Evolutionary conservation across 495 filamentous ascomycete species (phyloP), one percentile per base, ranked within the genome.

Genomic region (Terfezia boudieri): DNA sequence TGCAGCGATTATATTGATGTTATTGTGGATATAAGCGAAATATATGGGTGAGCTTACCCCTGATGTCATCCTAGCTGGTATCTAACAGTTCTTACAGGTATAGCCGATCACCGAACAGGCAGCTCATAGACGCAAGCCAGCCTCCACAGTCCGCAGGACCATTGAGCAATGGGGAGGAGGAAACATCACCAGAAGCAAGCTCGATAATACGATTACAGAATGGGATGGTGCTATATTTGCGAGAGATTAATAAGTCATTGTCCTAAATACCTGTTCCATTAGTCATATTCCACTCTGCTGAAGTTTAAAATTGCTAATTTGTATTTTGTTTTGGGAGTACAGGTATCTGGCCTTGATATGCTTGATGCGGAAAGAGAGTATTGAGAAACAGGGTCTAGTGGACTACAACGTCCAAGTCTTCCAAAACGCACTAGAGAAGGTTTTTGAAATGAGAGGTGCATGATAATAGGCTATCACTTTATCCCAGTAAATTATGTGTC

Each of bases 1-100:
- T 96, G 92, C 66, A 90, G 84, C 26, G 90, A 96, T 64, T 98
- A 87, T 63, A 93, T 98, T 55, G 89, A 98, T 66, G 86, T 94
- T 49, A 89, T 98, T 55, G 88, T 96, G 51, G 90, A 98, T 66
- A 77, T 96, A 36, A 88, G 83, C 12, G 87, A 95, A 65, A 80
- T 98, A 16, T 96, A 95, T 61, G 89, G 86, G 62, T 65, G 55
- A 23, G 55, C 22, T 22, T 32, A 43, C n/a, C 9, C n/a, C 48
- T 22, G 46, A 23, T 35, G 20, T 16, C 26, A 32, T 7, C 26
- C 0, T 32, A 32, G 26, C 26, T 32, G 26, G 26, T 2, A 32
- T 32, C 26, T 32, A 2, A 32, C 26, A 32, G 4, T 5, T 32
- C 26, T 32, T 32, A 4, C 26, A 32, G 26, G 4, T 32, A 32